Percentiles rank a stretch among this genome's conserved stretches.
phyloP scores from a whole-genome alignment of 495 filamentous ascomycete genomes.

The Tuber brumale region DNA sequence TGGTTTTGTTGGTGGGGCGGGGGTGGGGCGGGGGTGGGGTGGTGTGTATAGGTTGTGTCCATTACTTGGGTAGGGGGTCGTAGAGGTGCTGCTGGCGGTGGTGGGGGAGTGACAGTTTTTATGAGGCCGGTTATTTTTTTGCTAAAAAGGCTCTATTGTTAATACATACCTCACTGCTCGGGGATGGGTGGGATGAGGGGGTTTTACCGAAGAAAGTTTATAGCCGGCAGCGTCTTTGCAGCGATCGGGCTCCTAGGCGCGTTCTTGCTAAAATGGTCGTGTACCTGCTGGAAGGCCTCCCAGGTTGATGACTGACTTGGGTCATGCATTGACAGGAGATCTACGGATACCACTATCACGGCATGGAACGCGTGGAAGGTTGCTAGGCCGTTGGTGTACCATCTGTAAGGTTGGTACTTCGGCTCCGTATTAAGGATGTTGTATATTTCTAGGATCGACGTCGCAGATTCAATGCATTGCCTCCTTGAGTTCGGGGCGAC shows the following conservation, averaged over 20 bases:
- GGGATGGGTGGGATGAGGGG: background rate
- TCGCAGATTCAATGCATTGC: slow-evolving; percentile 46
- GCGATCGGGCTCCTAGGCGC: background rate
- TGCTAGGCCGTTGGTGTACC: slow-evolving; percentile 47
- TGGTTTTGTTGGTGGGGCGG: slow-evolving; percentile 9
- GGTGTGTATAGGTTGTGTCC: background rate
- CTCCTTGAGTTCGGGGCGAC: slow-evolving; percentile 35
- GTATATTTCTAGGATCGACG: slow-evolving; percentile 44
- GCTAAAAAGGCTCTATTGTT: background rate
- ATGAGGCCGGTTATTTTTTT: background rate
- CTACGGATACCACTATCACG: background rate
- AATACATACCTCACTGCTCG: background rate
- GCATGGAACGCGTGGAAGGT: slow-evolving; percentile 43
- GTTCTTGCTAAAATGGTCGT: background rate
- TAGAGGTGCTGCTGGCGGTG: slow-evolving; percentile 4
- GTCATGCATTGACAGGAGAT: background rate
- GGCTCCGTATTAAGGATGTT: slow-evolving; percentile 40
- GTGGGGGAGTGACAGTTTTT: background rate
- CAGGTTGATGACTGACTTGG: background rate
- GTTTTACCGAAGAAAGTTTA: background rate
- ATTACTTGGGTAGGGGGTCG: slow-evolving; percentile 1
- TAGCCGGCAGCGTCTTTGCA: background rate
- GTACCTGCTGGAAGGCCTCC: background rate
- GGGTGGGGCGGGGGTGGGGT: background rate
- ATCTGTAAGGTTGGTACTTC: slow-evolving; percentile 46